Base-by-base conservation (phyloP, 164 flowering plant genomes). In the Vitis rupestris region DNA sequence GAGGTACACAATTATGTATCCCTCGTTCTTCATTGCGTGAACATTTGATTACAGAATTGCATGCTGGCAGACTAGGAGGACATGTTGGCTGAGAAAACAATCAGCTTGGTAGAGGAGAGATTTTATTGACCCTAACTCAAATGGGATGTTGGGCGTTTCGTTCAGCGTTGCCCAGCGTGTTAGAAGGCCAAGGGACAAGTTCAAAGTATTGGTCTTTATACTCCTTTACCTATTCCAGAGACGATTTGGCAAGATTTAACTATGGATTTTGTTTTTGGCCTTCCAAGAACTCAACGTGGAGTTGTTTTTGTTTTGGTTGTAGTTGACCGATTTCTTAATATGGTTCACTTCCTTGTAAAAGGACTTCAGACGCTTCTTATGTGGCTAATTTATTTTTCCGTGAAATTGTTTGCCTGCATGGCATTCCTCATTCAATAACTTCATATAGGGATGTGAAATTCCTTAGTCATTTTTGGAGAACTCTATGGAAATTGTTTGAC, bases 301-400 rank as follows among this genome's bases (percentile, higher is more conserved):
- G 59, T 13, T 5, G 60, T 55, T 54, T 66, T 29, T 8, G 50
- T 66, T 5, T 66, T 66, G 27, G 69, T 54, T 6, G 69, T 66
- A 16, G 60, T 66, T n/a, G 60, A 66, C 19, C 0, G 47, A 19
- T 66, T 64, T 13, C 52, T 31, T 1, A 65, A 66, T 3, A 66
- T 66, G 50, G 49, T 59, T 2, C 2, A 66, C 19, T 66, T 52
- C 37, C 59, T 30, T 50, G 59, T 50, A 19, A 48, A 8, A 52
- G 10, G 59, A 12, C 31, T 17, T 23, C 19, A 10, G 8, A n/a
- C 13, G 23, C 14, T 29, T 52, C 53, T 29, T 51, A 48, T 57
- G 12, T 64, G 13, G 50, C 66, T 0, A 31, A 31, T 6, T 31
- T 31, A 6, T 31, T 31, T 31, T 31, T 31, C 7, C 8, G 44